Evolutionary conservation across 306 rosid genomes (phyloP), one percentile per base, ranked within the genome.

Genomic region (Oemleria cerasiformis): DNA sequence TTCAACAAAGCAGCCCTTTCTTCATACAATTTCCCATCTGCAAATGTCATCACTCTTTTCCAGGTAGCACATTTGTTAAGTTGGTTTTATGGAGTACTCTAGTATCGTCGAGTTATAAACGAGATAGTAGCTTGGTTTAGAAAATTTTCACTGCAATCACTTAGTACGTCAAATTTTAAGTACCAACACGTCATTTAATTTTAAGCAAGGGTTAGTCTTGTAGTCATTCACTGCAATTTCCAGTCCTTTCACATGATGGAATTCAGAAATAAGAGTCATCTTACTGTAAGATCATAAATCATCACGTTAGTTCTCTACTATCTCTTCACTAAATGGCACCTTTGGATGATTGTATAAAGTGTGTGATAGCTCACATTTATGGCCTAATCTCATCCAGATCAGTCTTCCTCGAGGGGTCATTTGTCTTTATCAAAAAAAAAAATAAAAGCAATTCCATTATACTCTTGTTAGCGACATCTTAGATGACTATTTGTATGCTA

Each of bases 1-100:
- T 86, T 90, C 91, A 90, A 90, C 77, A 86, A 90, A 82, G 92
- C 92, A 49, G 87, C 91, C 39, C 88, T 90, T 71, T 87, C 93
- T 75, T 75, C 89, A 16, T 90, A 87, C 83, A 72, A 64, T 16
- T 90, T 90, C 65, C 93, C 86, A 34, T 75, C 60, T 72, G 67
- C 89, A 65, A 80, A 81, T 79, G 88, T 86, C 74, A 84, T 90
- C 73, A 79, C 91, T 38, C 82, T 90, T 70, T 23, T 87, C 72
- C 96, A 90, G 96, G 96, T 90, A 78, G 10, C 72, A 69, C 43
- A 73, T 50, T 67, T 84, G 70, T 54, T 30, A 65, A 57, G 25
- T 44, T 63, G 41, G 7, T 75, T 51, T 39, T 13, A 39, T 43
- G 19, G n/a, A 20, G 41, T 15, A 60, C 23, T 13, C 36, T 48